Evolutionary conservation across 345 rosid genomes (phyloP).

Genomic region (Theobroma cacao): DNA sequence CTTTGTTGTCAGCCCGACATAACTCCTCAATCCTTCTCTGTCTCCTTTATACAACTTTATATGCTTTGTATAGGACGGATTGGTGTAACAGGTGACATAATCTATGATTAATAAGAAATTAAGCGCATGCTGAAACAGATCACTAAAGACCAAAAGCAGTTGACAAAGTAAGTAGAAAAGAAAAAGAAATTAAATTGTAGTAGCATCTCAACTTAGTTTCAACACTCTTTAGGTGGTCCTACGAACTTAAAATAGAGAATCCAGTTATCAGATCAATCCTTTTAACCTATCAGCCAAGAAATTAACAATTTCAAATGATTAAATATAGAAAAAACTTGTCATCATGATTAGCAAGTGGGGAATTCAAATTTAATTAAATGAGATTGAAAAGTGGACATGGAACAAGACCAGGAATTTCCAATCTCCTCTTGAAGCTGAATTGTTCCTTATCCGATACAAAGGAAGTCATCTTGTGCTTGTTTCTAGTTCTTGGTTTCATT

Average conservation of each 20-base stretch:
- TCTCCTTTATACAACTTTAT: background rate
- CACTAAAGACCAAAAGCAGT: background rate
- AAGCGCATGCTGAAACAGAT: background rate
- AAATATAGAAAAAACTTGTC: background rate
- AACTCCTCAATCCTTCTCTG: background rate
- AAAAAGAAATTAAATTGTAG: background rate
- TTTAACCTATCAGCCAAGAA: background rate
- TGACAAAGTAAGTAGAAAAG: background rate
- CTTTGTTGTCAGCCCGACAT: background rate
- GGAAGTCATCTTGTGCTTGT: slow-evolving; percentile 3
- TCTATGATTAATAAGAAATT: background rate
- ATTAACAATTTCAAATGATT: background rate
- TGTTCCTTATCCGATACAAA: slow-evolving; percentile 27
- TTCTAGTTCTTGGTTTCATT: slow-evolving; percentile 2
- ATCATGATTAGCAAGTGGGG: slow-evolving; percentile 8
- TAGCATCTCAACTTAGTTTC: background rate
- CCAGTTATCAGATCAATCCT: background rate
- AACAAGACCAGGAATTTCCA: background rate
- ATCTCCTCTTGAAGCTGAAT: background rate
- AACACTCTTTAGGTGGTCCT: background rate
- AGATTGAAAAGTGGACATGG: slow-evolving; percentile 10
- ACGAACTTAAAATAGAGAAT: background rate
- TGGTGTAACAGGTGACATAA: slow-evolving; percentile 8
- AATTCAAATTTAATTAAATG: slow-evolving; percentile 1
- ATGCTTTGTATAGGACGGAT: background rate